Base-by-base conservation (phyloP, 148 eudicot species). In the Pouteria glomerata region DNA sequence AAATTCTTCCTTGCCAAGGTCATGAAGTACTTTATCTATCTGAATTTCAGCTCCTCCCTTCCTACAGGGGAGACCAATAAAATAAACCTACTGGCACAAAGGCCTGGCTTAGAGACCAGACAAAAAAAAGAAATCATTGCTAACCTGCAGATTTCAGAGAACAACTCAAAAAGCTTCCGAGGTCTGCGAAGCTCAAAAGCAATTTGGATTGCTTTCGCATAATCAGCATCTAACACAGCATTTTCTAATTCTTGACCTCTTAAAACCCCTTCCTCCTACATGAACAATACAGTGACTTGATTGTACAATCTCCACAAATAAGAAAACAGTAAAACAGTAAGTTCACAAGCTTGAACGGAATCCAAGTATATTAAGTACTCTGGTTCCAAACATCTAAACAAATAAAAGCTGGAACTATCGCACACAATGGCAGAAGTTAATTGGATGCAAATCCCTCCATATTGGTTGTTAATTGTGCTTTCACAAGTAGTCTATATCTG, bases 171-270 rank as follows among this genome's bases (percentile, higher is more conserved):
- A 59, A 95, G 97, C 77, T 83, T 95, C 72, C 90, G 97, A 78
- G 99, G 97, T 73, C 86, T 88, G 57, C 90, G 88, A 61, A 95
- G 96, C 85, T 95, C 97, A 74, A 92, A 86, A 30, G 97, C 97
- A 73, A 95, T 81, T 69, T 79, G 96, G 61, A 95, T 84, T 75
- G 99, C 99, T 81, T 78, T 91, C 29, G 89, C 79, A 74, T 89
- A 95, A 73, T 95, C 89, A 63, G 90, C 90, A 82, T 87, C 99
- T 19, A 79, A 71, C 37, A 92, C 83, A 73, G 99, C 99, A 84
- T 95, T 95, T 70, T 89, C 97, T 41, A 95, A 86, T 69, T 95
- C 99, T 85, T 95, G 99, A 66, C 92, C 89, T 77, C 79, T 90
- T 60, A 91, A 61, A 77, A 90, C 87, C 64, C 83, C 86, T 83